phyloP scores from a whole-genome alignment of 495 filamentous ascomycete genomes.

The Penicillium paxilli region DNA sequence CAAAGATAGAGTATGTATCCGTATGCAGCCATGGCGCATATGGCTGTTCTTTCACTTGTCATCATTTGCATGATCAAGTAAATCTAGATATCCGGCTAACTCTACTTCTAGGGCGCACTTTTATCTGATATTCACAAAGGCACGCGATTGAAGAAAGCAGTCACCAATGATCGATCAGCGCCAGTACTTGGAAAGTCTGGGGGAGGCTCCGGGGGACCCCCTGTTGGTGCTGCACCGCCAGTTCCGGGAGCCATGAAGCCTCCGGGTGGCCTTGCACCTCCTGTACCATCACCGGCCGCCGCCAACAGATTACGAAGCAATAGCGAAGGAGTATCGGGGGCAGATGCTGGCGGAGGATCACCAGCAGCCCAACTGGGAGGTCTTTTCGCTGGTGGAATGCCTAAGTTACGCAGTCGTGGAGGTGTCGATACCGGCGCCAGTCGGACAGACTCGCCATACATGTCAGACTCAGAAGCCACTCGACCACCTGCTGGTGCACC shows the following conservation, averaged over 20 bases:
- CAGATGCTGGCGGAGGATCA: conserved; percentile 38
- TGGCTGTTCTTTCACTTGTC: background rate
- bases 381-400: conserved; percentile 92
- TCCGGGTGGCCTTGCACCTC: conserved; percentile 72
- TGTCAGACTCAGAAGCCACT: conserved; percentile 75
- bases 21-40: conserved; percentile 13
- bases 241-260: conserved; percentile 68
- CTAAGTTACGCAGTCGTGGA: conserved; percentile 85
- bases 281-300: conserved; percentile 57
- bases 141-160: conserved; percentile 74
- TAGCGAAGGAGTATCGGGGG: conserved; percentile 63
- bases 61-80: too few species aligned
- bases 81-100: conserved; percentile 35
- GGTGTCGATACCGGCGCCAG: conserved; percentile 89
- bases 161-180: conserved; percentile 93
- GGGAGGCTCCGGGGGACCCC: conserved; percentile 55
- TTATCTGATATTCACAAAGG: conserved; percentile 89
- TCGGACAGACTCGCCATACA: conserved; percentile 68
- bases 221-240: conserved; percentile 74
- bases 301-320: conserved; percentile 74
- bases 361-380: conserved; percentile 78
- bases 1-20: conserved; percentile 59
- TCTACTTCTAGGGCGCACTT: conserved; percentile 69
- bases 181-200: conserved; percentile 63
- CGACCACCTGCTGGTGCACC: conserved; percentile 35